Base-by-base conservation (phyloP, 768 basidiomycete species). In the Paxillus involutus region DNA sequence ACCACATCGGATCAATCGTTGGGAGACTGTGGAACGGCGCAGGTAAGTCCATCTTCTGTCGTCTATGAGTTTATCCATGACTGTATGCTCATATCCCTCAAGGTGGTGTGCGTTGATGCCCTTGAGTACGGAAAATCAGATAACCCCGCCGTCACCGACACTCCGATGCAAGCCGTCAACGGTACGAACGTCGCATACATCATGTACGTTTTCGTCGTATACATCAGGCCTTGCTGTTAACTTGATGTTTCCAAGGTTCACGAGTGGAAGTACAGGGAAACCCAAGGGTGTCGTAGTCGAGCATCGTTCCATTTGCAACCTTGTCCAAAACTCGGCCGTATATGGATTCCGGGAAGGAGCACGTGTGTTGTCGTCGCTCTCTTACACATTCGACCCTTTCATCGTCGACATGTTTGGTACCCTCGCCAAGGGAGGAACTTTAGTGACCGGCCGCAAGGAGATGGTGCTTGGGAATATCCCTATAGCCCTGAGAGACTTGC, bases 231-330 rank as follows among this genome's bases (percentile, higher is more conserved):
- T 26, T 37, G 39, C 5, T 21, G 4, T 42, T 44, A 10, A 21
- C 37, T 49, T 46, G 11, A 10, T 13, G 17, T 35, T 47, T 36
- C 35, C 29, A 30, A 59, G 54, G 49, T 59, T 56, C 40, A 64
- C 63, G n/a, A 59, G 57, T 24, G 63, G 63, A 8, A 59, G 52
- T 17, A 64, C 63, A 0, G 63, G 63, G 0, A 50, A 50, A 32
- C 63, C 63, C 19, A 64, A 64, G 43, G 61, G 63, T 14, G 63
- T 64, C n/a, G 46, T 55, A 30, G 56, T 59, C 32, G 54, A 59
- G 29, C 58, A 59, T 39, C 54, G 55, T 32, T 56, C 58, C 19
- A 59, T 59, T 30, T 41, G 35, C 9, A 59, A 56, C 44, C 46
- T 56, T 1, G 52, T 64, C 17, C 51, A 53, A 32, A 53, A 61